Conservation (phyloP, 257 asterid species). For the Scutellaria minor region DNA sequence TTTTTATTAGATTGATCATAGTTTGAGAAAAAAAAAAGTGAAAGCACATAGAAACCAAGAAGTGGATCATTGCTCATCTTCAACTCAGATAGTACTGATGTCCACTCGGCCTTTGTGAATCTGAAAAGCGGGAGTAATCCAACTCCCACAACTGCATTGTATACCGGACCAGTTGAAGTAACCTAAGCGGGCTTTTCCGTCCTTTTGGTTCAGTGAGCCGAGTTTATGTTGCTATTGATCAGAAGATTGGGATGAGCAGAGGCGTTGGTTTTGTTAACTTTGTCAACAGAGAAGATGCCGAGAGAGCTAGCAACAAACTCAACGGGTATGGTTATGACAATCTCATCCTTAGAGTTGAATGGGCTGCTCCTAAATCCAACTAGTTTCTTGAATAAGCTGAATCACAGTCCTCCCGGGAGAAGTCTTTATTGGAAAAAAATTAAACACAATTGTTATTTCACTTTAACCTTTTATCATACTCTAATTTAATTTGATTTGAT, state of each 20-base stretch:
- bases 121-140: slow-evolving; percentile 98
- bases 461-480: too few relatives aligned
- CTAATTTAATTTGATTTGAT: too few relatives aligned
- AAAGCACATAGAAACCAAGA: slow-evolving; percentile 22
- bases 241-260: slow-evolving; percentile 78
- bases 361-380: too few relatives aligned
- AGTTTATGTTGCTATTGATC: slow-evolving; percentile 84
- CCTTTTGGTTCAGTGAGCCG: slow-evolving; percentile 85
- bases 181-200: slow-evolving; percentile 89
- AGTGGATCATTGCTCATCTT: not conserved
- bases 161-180: slow-evolving; percentile 97
- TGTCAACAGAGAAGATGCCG: slow-evolving; percentile 82
- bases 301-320: slow-evolving; percentile 91
- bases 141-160: slow-evolving; percentile 98
- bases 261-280: slow-evolving; percentile 95
- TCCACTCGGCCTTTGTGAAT: slow-evolving; percentile 93
- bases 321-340: too few relatives aligned
- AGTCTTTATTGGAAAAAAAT: too few relatives aligned
- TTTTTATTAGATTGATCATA: not conserved
- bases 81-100: slow-evolving; percentile 41
- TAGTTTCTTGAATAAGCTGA: too few relatives aligned
- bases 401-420: too few relatives aligned
- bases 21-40: slow-evolving; percentile 16
- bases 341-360: too few relatives aligned
- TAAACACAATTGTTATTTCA: too few relatives aligned